A percentile compares a stretch with the other conserved stretches of the same genome.
These are phyloP conservation scores for Eucalyptus polyanthemos DNA, from an alignment of 345 rosid species.

Conservation along the genomic window DNA sequence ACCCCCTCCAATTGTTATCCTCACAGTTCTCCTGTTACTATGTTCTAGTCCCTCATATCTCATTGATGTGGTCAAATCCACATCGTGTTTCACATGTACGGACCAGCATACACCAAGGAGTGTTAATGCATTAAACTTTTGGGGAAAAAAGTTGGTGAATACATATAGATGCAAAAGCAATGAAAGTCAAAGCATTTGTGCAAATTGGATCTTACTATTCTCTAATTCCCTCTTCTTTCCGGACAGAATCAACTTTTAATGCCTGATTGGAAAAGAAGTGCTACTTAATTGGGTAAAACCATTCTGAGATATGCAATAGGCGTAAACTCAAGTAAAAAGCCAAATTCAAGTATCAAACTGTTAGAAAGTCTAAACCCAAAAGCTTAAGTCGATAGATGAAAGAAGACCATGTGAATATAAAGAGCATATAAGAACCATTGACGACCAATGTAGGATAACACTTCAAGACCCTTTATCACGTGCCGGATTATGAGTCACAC, in stretches of 20 bases:
- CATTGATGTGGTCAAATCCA: neutral
- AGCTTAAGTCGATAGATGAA: neutral
- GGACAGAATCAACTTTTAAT: neutral
- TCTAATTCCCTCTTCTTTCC: neutral
- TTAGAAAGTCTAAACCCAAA: neutral
- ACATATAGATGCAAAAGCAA: neutral
- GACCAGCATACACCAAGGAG: neutral
- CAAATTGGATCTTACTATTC: neutral
- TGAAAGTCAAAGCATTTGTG: neutral
- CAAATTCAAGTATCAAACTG: neutral
- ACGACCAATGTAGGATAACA: neutral
- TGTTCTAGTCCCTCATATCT: neutral
- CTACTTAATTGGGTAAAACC: neutral
- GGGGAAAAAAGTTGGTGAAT: neutral
- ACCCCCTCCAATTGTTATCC: neutral
- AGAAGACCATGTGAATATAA: neutral
- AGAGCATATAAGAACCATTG: neutral
- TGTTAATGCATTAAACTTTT: neutral
- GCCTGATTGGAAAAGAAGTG: neutral
- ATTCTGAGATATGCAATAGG: neutral
- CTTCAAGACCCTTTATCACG: neutral
- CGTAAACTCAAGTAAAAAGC: neutral
- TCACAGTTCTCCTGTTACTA: neutral
- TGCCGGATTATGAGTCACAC: neutral
- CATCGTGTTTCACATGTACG: neutral